Evolutionary conservation across 441 rosid genomes (phyloP).

Genomic region (Populus trichocarpa): DNA sequence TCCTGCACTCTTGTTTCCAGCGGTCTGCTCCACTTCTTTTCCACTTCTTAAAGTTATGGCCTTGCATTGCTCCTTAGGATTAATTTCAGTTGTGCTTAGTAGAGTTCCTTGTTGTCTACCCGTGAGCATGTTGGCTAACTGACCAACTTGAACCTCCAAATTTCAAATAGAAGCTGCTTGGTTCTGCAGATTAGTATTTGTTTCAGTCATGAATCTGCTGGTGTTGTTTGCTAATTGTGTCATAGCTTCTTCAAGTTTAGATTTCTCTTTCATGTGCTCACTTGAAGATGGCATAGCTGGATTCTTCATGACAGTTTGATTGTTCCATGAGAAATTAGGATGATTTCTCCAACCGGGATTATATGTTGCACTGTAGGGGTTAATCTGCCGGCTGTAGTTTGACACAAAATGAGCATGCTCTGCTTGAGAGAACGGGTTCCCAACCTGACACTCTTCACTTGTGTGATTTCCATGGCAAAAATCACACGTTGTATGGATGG

Average conservation of each 20-base stretch:
- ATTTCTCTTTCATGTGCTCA: background rate
- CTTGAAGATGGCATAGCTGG: no score
- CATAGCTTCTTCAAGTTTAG: background rate
- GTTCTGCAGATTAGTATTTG: no score
- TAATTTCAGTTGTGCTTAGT: background rate
- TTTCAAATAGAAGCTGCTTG: fast-evolving
- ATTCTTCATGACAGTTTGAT: background rate
- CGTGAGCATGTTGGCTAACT: background rate
- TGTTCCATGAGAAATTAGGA: background rate
- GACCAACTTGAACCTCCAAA: background rate
- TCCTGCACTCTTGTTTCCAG: background rate
- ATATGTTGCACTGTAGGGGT: background rate
- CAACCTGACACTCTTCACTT: background rate
- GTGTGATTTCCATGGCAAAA: background rate
- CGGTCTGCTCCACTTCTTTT: no score
- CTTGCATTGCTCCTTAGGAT: background rate
- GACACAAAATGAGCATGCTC: no score
- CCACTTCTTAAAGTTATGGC: background rate
- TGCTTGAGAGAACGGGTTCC: background rate
- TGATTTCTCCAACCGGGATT: fast-evolving
- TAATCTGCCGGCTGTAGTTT: fast-evolving
- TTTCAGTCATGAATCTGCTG: background rate
- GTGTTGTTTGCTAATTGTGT: background rate
- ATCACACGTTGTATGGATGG: background rate
- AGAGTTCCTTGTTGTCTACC: background rate